Percentiles rank a stretch among this genome's conserved stretches.
phyloP scores from a whole-genome alignment of 306 rosid species.

The Prunus padus region DNA sequence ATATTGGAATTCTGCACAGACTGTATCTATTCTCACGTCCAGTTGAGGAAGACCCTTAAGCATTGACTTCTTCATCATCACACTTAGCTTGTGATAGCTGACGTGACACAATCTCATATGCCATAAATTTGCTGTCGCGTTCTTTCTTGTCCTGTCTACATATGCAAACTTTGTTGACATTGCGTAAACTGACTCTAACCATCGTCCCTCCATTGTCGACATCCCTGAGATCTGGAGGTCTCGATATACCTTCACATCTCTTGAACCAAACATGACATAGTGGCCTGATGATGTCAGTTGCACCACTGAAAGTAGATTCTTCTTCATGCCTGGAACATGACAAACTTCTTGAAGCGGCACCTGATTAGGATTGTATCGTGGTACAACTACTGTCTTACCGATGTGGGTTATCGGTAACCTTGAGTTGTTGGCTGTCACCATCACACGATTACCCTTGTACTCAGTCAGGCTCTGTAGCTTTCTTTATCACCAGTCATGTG shows the following conservation, averaged over 20 bases:
- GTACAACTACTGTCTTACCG: not conserved
- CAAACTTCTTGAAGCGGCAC: not conserved
- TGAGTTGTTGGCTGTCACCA: not conserved
- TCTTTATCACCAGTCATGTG: constrained; percentile 17
- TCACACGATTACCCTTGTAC: not conserved
- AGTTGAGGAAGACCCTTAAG: not conserved
- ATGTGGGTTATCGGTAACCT: too few species aligned
- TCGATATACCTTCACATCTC: not conserved
- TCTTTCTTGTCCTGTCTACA: constrained; percentile 2
- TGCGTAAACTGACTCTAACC: not conserved
- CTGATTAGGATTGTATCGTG: not conserved
- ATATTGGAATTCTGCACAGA: not conserved
- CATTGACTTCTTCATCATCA: too few species aligned
- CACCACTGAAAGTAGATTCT: too few species aligned
- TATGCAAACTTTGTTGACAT: not conserved
- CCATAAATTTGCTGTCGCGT: not conserved
- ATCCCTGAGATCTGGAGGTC: not conserved
- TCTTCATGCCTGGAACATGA: too few species aligned
- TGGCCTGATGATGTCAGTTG: not conserved
- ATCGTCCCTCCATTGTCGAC: not conserved
- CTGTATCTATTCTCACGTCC: not conserved
- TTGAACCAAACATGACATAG: not conserved
- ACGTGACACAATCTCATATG: too few species aligned
- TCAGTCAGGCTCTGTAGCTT: not conserved
- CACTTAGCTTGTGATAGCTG: too few species aligned